Base-by-base conservation (phyloP, 352 stramenopile genomes). In the Thraustochytrium sp. region DNA sequence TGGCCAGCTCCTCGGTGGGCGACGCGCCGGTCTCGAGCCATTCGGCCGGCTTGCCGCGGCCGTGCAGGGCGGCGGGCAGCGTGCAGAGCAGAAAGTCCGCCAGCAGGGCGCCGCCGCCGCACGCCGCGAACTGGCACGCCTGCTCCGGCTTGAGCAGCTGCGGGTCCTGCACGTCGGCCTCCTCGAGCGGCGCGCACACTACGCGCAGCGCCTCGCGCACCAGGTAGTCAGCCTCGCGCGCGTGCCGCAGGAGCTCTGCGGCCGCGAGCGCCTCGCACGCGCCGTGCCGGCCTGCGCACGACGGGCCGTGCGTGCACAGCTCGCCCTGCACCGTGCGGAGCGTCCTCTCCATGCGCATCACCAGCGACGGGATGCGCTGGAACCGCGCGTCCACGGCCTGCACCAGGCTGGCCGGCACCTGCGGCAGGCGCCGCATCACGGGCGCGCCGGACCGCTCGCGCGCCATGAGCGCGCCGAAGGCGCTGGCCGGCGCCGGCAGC, bases 81-180 rank as follows among this genome's bases (percentile, higher is more conserved):
- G 68, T 80, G 31, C 68, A 80, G 16, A 80, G 26, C n/a, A 80
- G 31, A 51, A 80, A 80, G 4, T 80, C 68, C 23, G 46, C 68
- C 9, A 80, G 34, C 44, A 72, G 5, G 13, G 5, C 53, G 16
- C 44, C 68, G 23, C 68, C 68, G 18, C 68, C 68, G 38, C 48
- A 80, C 37, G 40, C n/a, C 4, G 40, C 38, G 8, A 80, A 64
- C n/a, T 46, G 34, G n/a, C 31, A 51, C 23, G 68, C 31, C 38
- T 63, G 48, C n/a, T 53, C 48, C 5, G 68, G 68, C 42, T 55
- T 77, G 3, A 80, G 49, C 8, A 65, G 3, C n/a, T 72, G 2
- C 46, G 65, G 65, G 64, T 61, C 53, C 0, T 5, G n/a, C 3
- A 23, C 1, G 8, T 26, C 68, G 16, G 48, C 68, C 21, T 76